Evolutionary conservation across 257 asterid genomes (phyloP).

Genomic region (Penstemon davidsonii): DNA sequence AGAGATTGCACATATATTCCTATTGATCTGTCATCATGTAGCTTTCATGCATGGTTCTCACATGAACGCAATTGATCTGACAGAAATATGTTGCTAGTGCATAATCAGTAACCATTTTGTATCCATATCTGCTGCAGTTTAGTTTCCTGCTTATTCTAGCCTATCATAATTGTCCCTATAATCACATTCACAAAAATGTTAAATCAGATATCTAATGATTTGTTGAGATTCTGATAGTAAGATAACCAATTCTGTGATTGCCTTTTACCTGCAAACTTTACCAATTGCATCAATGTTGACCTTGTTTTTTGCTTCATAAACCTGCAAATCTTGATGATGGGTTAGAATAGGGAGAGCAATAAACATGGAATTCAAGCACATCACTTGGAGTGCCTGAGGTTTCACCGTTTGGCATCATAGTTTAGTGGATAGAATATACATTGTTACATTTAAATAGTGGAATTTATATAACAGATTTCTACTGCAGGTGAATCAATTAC

Average conservation of each 20-base stretch:
- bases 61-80: constrained; percentile 1
- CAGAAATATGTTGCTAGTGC: not conserved
- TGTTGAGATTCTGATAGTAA: not conserved
- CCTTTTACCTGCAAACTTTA: not conserved
- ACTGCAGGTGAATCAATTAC: constrained; percentile 82
- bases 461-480: constrained; percentile 23
- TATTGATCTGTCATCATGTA: not conserved
- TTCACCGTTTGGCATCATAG: constrained; percentile 10
- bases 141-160: constrained; percentile 12
- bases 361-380: not conserved
- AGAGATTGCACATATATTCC: not conserved
- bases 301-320: constrained; percentile 8
- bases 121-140: not conserved
- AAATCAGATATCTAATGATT: not conserved
- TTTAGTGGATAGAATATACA: not conserved
- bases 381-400: constrained; percentile 5
- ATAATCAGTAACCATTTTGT: not conserved
- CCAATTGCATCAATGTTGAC: constrained; percentile 7
- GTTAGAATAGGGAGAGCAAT: not conserved
- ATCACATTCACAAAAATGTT: not conserved
- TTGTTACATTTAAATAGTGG: not conserved
- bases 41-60: constrained; percentile 4
- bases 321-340: not conserved
- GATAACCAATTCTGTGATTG: constrained; percentile 1
- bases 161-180: not conserved